Conservation (phyloP, 2,329 filamentous ascomycete genomes). For the Epichloe brachyelytri region DNA sequence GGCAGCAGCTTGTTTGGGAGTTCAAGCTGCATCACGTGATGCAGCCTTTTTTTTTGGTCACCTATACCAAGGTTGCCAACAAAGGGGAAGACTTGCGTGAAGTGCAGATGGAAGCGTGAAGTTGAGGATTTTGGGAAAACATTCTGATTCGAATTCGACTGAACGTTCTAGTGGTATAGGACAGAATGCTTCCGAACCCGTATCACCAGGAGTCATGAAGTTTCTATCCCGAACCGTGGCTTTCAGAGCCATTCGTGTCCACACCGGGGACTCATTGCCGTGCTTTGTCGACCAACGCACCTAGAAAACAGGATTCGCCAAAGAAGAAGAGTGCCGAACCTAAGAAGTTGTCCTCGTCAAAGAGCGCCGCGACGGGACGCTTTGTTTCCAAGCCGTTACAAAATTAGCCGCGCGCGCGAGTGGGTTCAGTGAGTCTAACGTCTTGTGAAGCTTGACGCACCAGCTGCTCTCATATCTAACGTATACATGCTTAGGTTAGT, state of each 20-base stretch:
- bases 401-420: slow-evolving; percentile 9
- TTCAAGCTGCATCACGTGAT: background rate
- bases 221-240: slow-evolving; percentile 15
- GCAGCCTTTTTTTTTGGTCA: background rate
- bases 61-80: background rate
- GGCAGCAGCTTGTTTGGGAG: no score
- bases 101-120: background rate
- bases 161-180: background rate
- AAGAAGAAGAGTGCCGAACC: background rate
- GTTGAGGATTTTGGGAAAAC: background rate
- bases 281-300: slow-evolving; percentile 14
- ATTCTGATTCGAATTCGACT: background rate
- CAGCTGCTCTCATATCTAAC: slow-evolving; percentile 3
- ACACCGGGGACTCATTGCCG: slow-evolving; percentile 7
- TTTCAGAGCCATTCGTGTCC: slow-evolving; percentile 12
- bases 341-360: background rate
- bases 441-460: background rate
- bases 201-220: slow-evolving; percentile 16
- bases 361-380: background rate
- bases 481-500: slow-evolving; percentile 13
- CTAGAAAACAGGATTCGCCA: background rate
- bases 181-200: slow-evolving; percentile 1
- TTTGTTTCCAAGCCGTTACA: background rate
- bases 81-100: background rate
- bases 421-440: slow-evolving; percentile 14